Evolutionary conservation across 2,329 filamentous ascomycete genomes (phyloP).

Genomic region (Colletotrichum aenigma): DNA sequence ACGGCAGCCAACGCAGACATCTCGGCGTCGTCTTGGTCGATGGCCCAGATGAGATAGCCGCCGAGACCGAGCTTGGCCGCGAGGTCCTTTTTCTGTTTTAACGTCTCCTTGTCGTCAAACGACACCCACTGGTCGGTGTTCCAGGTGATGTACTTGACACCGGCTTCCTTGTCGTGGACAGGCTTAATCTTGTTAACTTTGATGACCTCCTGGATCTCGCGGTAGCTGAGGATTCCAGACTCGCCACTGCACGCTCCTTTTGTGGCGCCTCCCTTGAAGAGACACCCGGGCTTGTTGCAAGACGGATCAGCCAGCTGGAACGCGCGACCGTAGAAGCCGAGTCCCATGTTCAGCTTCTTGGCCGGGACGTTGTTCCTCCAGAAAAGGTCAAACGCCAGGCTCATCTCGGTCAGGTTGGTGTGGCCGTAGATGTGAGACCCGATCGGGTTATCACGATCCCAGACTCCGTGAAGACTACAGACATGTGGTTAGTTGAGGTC

Average conservation of each 20-base stretch:
- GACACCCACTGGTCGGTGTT: conserved; percentile 44
- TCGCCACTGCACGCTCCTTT: conserved; percentile 25
- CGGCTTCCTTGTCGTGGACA: conserved; percentile 26
- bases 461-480: too few relatives aligned
- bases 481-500: too few relatives aligned
- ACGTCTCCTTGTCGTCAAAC: conserved; percentile 24
- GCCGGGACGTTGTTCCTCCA: conserved; percentile 48
- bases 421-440: too few relatives aligned
- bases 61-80: conserved; percentile 34
- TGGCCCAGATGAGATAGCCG: conserved; percentile 36
- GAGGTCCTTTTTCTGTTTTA: conserved; percentile 14
- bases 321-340: not conserved
- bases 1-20: not conserved
- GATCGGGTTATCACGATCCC: too few relatives aligned
- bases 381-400: conserved; percentile 42
- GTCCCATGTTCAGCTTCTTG: conserved; percentile 43
- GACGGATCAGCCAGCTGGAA: not conserved
- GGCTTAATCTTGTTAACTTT: conserved; percentile 21
- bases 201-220: conserved; percentile 29
- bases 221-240: conserved; percentile 27
- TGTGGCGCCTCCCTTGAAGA: not conserved
- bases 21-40: not conserved
- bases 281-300: conserved; percentile 24
- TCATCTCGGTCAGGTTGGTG: conserved; percentile 37
- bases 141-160: conserved; percentile 37